Evolutionary conservation across 2,329 filamentous ascomycete species (phyloP), one percentile per base, ranked within the genome.

Genomic region (Malbranchea zuffiana): DNA sequence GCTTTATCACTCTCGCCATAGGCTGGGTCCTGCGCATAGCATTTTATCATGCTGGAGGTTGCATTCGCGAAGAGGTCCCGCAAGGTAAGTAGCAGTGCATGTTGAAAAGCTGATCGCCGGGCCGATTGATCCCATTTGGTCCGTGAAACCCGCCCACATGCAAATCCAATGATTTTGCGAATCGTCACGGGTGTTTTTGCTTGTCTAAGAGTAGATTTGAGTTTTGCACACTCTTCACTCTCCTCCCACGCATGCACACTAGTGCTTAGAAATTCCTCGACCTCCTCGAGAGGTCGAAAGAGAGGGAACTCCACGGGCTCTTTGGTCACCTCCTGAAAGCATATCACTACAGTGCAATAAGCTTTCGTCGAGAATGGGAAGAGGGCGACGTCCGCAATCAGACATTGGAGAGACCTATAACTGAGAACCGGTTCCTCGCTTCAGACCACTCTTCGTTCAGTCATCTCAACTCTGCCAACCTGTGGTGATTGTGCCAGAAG

Each of bases 11-110:
- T 28, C 3, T 44, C 35, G n/a, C 41, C 47, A 17, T 55, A 52
- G 2, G 39, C 45, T 6, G 53, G 54, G 26, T 56, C 54, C 30
- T 56, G 53, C 2, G 44, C 39, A 34, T 46, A 55, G 23, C 51
- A 55, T n/a, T 26, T 25, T 6, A 52, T 41, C 15, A 10, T 31
- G 4, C 5, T 35, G 6, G 26, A 17, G 15, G 32, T 29, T 6
- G 12, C 13, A n/a, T 42, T 40, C n/a, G 24, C 32, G 16, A 52
- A 31, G 8, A 40, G 35, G 1, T 48, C 32, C 19, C 19, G 44
- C 17, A 52, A 39, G 2, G 48, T 54, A 13, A 44, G 12, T 5
- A 56, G 31, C 4, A 54, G 33, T 3, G 50, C 52, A 29, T 54
- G 51, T 35, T 56, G 53, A 12, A 27, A 30, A 5, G 12, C n/a